These are phyloP conservation scores for Articulospora tetracladia DNA, from an alignment of 495 filamentous ascomycete genomes.

Conservation along the genomic window DNA sequence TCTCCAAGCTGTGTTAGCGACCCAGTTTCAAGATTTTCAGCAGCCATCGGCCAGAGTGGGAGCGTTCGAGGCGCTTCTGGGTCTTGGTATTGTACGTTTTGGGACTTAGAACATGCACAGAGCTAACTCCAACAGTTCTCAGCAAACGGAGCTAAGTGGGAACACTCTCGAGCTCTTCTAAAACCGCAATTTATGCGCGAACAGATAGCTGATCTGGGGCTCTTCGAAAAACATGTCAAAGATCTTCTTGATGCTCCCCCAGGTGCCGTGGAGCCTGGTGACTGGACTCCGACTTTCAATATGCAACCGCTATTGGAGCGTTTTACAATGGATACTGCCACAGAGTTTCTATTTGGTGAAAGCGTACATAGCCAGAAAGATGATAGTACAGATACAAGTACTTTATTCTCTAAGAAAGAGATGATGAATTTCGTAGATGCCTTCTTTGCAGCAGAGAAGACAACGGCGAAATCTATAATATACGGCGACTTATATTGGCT, in stretches of 20 bases:
- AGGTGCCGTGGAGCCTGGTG: conserved; percentile 24
- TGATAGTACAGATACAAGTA: conserved; percentile 16
- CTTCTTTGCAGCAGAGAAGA: conserved; percentile 16
- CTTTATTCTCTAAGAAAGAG: conserved; percentile 28
- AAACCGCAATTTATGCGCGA: conserved; percentile 36
- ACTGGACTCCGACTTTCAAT: conserved; percentile 45
- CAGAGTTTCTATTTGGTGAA: conserved; percentile 63
- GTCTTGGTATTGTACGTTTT: conserved; percentile 42
- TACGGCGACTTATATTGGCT: conserved; percentile 17
- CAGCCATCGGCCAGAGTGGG: conserved; percentile 33
- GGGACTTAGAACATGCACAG: conserved; percentile 15
- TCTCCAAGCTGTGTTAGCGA: conserved; percentile 49
- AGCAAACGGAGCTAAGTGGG: conserved; percentile 44
- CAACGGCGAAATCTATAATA: conserved; percentile 16
- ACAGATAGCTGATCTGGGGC: conserved; percentile 44
- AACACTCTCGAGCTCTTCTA: conserved; percentile 39
- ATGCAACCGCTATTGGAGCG: conserved; percentile 58
- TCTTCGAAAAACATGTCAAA: conserved; percentile 47
- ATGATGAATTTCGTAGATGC: conserved; percentile 27
- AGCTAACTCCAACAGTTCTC: conserved; percentile 37
- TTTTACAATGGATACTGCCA: conserved; percentile 66
- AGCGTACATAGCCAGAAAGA: conserved; percentile 21
- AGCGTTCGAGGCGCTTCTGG: conserved; percentile 37
- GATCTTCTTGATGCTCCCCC: conserved; percentile 37
- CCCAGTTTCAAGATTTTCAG: conserved; percentile 50